phyloP scores from a whole-genome alignment of 2,329 filamentous ascomycete species.

The Aspergillus eucalypticola region DNA sequence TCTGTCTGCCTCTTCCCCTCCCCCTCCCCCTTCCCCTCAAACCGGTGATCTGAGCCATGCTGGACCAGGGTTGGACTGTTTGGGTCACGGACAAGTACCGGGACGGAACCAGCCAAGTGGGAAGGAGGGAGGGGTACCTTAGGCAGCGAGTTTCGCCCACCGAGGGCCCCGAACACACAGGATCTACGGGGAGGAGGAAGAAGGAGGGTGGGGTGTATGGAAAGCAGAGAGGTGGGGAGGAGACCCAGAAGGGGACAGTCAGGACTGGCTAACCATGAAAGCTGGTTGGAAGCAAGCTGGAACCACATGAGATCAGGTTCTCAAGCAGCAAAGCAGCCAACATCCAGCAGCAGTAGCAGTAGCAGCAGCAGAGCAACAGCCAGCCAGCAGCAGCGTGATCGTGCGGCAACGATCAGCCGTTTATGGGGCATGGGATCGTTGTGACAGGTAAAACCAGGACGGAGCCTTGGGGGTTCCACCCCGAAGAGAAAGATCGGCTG shows the following conservation, averaged over 20 bases:
- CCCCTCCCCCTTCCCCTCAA: background rate
- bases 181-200: conserved; percentile 13
- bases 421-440: conserved; percentile 36
- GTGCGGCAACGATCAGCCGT: conserved; percentile 40
- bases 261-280: too few species aligned
- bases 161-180: background rate
- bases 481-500: conserved; percentile 15
- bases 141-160: background rate
- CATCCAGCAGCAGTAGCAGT: background rate
- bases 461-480: conserved; percentile 10
- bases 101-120: background rate
- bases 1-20: background rate
- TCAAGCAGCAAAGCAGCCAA: conserved; percentile 4
- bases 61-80: background rate
- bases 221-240: too few species aligned
- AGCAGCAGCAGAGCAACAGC: too few species aligned
- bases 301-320: conserved; percentile 30
- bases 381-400: conserved; percentile 20
- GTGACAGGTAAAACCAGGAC: conserved; percentile 34
- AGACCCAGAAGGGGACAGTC: too few species aligned
- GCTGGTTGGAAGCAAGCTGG: conserved; percentile 2
- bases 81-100: conserved; percentile 1
- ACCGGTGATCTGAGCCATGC: conserved; percentile 8
- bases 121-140: background rate
- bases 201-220: background rate